These are phyloP conservation scores for Lactarius vividus DNA, from an alignment of 768 basidiomycete species.

Conservation along the genomic window DNA sequence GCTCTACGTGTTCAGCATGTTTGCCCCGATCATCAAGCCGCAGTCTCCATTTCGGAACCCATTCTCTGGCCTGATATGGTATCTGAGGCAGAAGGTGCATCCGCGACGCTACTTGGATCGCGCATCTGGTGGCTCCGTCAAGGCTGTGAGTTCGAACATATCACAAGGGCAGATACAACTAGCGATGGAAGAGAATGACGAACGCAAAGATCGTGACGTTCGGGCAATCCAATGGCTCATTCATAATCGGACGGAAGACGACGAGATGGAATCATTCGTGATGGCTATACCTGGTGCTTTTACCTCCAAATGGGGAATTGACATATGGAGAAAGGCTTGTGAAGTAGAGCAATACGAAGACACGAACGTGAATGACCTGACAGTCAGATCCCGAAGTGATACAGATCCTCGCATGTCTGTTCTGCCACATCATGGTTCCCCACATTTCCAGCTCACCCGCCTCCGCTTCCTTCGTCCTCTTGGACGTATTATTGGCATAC, in stretches of 20 bases:
- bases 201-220: neutral
- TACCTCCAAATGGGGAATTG: neutral
- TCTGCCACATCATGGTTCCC: neutral
- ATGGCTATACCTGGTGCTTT: neutral
- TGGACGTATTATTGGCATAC: neutral
- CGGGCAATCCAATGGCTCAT: neutral
- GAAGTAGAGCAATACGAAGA: neutral
- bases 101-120: neutral
- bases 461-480: neutral
- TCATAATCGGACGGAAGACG: neutral
- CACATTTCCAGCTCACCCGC: neutral
- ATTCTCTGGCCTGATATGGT: slow-evolving; percentile 13
- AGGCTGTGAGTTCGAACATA: slow-evolving; percentile 2
- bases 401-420: neutral
- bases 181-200: neutral
- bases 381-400: neutral
- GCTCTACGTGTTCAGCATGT: slow-evolving; percentile 18
- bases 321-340: neutral
- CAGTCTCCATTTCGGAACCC: slow-evolving; percentile 17
- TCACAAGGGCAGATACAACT: neutral
- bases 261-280: slow-evolving; percentile 8
- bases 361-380: neutral
- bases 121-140: neutral
- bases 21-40: slow-evolving; percentile 6
- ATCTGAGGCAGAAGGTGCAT: slow-evolving; percentile 7